Conservation (phyloP, 2,329 filamentous ascomycete genomes). For the Trichoderma atroviride region DNA sequence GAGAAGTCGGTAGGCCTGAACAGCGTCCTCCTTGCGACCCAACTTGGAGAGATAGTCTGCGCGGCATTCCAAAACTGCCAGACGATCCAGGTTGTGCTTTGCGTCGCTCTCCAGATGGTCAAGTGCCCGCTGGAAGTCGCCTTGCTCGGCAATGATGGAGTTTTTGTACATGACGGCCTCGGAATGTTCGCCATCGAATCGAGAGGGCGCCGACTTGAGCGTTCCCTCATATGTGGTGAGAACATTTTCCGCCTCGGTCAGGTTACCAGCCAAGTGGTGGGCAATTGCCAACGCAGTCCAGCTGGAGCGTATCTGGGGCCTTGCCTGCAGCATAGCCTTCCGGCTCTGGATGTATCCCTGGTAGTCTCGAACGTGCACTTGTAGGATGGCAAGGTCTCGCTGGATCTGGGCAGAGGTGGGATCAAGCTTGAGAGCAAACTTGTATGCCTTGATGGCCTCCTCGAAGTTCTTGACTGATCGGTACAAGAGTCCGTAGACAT, state of each 20-base stretch:
- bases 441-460: constrained; percentile 98
- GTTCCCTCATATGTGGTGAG: constrained; percentile 92
- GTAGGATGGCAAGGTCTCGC: constrained; percentile 86
- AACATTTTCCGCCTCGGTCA: constrained; percentile 85
- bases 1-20: constrained; percentile 76
- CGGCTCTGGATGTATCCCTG: constrained; percentile 90
- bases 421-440: constrained; percentile 88
- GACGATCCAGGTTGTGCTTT: constrained; percentile 79
- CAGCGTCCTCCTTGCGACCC: constrained; percentile 76
- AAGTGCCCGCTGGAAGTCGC: constrained; percentile 79
- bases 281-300: constrained; percentile 98
- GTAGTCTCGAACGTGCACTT: constrained; percentile 96
- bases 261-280: constrained; percentile 85
- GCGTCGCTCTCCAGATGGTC: constrained; percentile 80
- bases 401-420: constrained; percentile 95
- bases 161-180: constrained; percentile 97
- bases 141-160: constrained; percentile 85
- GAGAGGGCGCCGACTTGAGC: constrained; percentile 75
- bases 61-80: constrained; percentile 81
- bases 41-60: constrained; percentile 83
- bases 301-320: constrained; percentile 81
- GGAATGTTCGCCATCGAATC: constrained; percentile 85
- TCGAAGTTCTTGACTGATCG: constrained; percentile 96
- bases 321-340: constrained; percentile 81
- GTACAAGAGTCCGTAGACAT: constrained; percentile 95